phyloP scores from a whole-genome alignment of 257 asterid species.

The Solanum stenotomum region DNA sequence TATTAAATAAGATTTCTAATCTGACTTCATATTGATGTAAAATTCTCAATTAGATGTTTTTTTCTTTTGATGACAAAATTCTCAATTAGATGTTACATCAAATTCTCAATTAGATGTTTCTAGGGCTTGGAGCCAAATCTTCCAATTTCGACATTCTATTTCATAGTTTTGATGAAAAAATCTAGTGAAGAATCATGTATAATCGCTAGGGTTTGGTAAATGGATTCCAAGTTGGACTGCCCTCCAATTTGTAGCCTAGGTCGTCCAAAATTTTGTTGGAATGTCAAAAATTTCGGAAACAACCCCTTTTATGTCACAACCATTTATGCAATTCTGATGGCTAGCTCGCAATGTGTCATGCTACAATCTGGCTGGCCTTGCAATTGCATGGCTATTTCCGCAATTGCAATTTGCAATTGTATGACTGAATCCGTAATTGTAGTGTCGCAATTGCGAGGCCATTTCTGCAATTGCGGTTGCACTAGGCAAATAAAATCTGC shows the following conservation, averaged over 20 bases:
- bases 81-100: not conserved
- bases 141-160: not conserved
- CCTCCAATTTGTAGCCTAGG: not conserved
- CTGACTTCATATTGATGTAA: not conserved
- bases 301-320: not conserved
- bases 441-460: not conserved
- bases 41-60: not conserved
- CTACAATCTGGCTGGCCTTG: not conserved
- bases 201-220: not conserved
- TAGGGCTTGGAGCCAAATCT: not conserved
- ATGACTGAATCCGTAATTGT: not conserved
- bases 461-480: not conserved
- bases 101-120: not conserved
- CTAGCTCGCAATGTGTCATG: not conserved
- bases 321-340: not conserved
- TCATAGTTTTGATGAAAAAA: not conserved
- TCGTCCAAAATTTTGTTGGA: not conserved
- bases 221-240: not conserved
- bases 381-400: not conserved
- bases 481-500: not conserved
- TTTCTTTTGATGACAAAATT: too few species aligned
- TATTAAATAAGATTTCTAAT: not conserved
- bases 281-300: not conserved
- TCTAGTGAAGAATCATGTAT: not conserved
- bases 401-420: not conserved